Evolutionary conservation across 1,284 basidiomycete genomes (phyloP).

Genomic region (Heterobasidion parviporum): DNA sequence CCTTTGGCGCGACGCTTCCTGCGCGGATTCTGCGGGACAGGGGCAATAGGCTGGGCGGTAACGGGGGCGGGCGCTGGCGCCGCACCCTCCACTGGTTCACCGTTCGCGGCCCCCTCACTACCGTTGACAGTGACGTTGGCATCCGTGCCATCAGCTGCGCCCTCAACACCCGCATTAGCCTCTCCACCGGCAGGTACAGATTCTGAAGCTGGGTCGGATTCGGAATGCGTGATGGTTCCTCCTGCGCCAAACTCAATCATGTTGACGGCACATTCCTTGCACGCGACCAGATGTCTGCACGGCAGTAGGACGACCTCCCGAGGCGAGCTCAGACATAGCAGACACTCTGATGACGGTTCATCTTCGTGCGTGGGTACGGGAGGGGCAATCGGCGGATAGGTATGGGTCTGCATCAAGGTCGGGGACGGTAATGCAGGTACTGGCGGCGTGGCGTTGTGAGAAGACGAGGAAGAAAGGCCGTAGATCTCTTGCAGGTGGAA

Average conservation of each 20-base stretch:
- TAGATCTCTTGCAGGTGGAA: constrained; percentile 92
- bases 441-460: constrained; percentile 29
- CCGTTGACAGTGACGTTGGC: constrained; percentile 8
- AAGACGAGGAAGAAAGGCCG: constrained; percentile 63
- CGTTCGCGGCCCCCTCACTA: constrained; percentile 4
- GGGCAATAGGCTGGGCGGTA: constrained; percentile 9
- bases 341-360: constrained; percentile 78
- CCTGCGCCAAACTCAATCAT: constrained; percentile 95
- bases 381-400: constrained; percentile 37
- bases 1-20: constrained; percentile 88
- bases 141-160: neutral
- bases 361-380: constrained; percentile 41
- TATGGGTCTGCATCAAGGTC: constrained; percentile 14
- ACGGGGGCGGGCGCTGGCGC: constrained; percentile 7
- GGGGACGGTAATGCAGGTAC: constrained; percentile 24
- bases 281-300: constrained; percentile 86
- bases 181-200: constrained; percentile 10
- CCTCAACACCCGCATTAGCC: neutral
- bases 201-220: constrained; percentile 29
- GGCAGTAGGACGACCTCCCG: constrained; percentile 86
- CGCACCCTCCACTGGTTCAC: neutral
- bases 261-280: constrained; percentile 85
- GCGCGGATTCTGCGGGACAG: constrained; percentile 32
- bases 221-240: constrained; percentile 59
- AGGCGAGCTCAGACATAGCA: constrained; percentile 78